Percentiles rank a stretch among this genome's conserved stretches.
These are phyloP conservation scores for Annona cherimola DNA, from an alignment of 164 flowering plant species.

Conservation along the genomic window DNA sequence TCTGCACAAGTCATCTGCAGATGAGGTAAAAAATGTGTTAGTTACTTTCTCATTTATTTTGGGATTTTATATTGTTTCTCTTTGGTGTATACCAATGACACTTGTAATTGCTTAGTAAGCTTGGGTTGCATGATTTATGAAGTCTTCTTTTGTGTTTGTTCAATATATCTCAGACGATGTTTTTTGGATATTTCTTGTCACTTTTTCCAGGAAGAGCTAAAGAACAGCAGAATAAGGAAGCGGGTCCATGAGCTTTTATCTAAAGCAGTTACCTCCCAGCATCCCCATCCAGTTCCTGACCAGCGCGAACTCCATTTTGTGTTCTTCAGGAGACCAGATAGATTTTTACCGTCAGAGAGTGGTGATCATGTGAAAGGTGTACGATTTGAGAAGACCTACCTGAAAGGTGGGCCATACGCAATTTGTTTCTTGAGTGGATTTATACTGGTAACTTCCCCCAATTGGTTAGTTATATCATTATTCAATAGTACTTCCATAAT, in stretches of 20 bases:
- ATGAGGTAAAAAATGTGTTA: constrained; percentile 52
- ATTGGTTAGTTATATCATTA: no score
- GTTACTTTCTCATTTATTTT: no score
- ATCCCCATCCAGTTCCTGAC: constrained; percentile 33
- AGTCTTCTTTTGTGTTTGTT: not conserved
- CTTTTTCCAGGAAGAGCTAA: constrained; percentile 78
- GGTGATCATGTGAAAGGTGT: constrained; percentile 52
- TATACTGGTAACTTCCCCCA: no score
- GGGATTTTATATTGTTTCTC: not conserved
- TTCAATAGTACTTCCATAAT: no score
- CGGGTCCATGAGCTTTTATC: constrained; percentile 82
- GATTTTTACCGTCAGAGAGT: constrained; percentile 51
- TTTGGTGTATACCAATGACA: not conserved
- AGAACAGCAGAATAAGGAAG: constrained; percentile 61
- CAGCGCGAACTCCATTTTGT: constrained; percentile 83
- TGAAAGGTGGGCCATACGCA: no score
- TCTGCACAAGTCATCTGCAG: constrained; percentile 50
- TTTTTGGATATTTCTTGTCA: constrained; percentile 3
- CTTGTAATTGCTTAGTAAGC: not conserved
- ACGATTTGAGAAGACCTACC: constrained; percentile 70
- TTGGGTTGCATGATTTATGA: not conserved
- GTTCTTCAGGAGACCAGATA: constrained; percentile 73
- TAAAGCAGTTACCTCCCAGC: constrained; percentile 53
- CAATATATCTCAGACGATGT: not conserved
- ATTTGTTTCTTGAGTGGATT: no score